Evolutionary conservation across 2,329 filamentous ascomycete genomes (phyloP).

Genomic region (Tolypocladium sp.): DNA sequence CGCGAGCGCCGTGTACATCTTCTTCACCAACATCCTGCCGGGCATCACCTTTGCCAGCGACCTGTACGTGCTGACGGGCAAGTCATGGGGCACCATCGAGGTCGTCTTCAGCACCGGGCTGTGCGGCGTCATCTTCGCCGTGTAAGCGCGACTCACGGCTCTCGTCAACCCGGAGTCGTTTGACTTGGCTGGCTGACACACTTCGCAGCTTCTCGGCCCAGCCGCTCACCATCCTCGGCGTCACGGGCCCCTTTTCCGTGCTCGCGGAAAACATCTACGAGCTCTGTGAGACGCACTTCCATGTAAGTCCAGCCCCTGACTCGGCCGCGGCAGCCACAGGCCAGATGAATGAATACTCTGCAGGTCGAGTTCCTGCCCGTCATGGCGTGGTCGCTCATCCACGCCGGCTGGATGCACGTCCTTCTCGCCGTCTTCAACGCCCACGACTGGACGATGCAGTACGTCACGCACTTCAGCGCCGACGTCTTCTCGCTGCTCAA

Average conservation of each 20-base stretch:
- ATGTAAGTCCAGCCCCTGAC: no score
- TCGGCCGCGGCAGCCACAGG: no score
- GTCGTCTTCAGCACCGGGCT: slow-evolving; percentile 58
- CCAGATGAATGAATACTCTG: no score
- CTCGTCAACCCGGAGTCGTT: no score
- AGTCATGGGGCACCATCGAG: slow-evolving; percentile 58
- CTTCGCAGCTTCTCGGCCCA: slow-evolving; percentile 43
- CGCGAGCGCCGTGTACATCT: slow-evolving; percentile 55
- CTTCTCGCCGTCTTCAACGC: slow-evolving; percentile 57
- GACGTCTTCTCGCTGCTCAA: slow-evolving; percentile 60
- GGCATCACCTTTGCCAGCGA: slow-evolving; percentile 61
- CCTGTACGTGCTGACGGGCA: slow-evolving; percentile 50
- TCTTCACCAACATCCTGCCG: slow-evolving; percentile 58
- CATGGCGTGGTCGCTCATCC: slow-evolving; percentile 60
- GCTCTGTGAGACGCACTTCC: slow-evolving; percentile 44
- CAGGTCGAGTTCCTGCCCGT: slow-evolving; percentile 53
- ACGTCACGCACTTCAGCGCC: slow-evolving; percentile 57
- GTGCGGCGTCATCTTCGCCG: slow-evolving; percentile 52
- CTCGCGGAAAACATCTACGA: slow-evolving; percentile 56
- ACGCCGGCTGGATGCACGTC: slow-evolving; percentile 57
- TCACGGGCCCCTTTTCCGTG: slow-evolving; percentile 59
- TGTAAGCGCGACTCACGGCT: slow-evolving; percentile 26
- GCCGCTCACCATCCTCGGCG: slow-evolving; percentile 55
- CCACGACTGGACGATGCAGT: slow-evolving; percentile 62
- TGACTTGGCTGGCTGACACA: not conserved